phyloP scores from a whole-genome alignment of 2,329 filamentous ascomycete genomes.

The Fusarium piperis region DNA sequence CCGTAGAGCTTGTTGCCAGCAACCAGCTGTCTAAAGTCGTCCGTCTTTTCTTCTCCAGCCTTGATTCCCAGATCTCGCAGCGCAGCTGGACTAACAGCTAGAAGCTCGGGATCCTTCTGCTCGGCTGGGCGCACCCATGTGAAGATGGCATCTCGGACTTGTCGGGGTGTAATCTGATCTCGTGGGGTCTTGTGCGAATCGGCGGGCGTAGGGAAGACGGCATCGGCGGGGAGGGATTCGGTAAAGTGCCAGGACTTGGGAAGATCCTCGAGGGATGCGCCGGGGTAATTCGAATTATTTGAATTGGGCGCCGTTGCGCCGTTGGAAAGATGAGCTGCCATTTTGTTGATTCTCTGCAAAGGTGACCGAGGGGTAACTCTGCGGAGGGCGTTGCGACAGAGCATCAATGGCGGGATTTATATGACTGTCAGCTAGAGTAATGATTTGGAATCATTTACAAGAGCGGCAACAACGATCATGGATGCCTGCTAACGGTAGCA shows the following conservation, averaged over 20 bases:
- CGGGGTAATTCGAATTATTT: constrained; percentile 27
- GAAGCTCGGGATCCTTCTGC: constrained; percentile 77
- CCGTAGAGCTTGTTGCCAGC: constrained; percentile 86
- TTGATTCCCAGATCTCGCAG: constrained; percentile 83
- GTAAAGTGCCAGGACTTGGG: constrained; percentile 74
- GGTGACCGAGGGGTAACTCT: constrained; percentile 46
- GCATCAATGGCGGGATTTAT: constrained; percentile 45
- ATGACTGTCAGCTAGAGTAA: constrained; percentile 1
- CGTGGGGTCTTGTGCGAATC: constrained; percentile 84
- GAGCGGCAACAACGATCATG: not conserved
- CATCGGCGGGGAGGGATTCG: constrained; percentile 77
- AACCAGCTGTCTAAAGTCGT: constrained; percentile 80
- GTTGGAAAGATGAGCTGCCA: constrained; percentile 49
- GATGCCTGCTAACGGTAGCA: constrained; percentile 5
- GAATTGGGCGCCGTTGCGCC: constrained; percentile 30
- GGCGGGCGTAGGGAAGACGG: constrained; percentile 80
- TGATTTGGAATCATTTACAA: constrained; percentile 3
- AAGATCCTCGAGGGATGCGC: constrained; percentile 61
- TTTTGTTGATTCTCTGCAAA: constrained; percentile 38
- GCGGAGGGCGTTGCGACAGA: constrained; percentile 44
- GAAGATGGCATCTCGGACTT: constrained; percentile 86
- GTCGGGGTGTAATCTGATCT: constrained; percentile 78
- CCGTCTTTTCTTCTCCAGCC: constrained; percentile 71
- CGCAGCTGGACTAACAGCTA: constrained; percentile 82
- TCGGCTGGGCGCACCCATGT: constrained; percentile 89